Percentiles rank a stretch among this genome's conserved stretches.
Conservation (phyloP, 2,329 filamentous ascomycete genomes). For the Penicillium sp. region DNA sequence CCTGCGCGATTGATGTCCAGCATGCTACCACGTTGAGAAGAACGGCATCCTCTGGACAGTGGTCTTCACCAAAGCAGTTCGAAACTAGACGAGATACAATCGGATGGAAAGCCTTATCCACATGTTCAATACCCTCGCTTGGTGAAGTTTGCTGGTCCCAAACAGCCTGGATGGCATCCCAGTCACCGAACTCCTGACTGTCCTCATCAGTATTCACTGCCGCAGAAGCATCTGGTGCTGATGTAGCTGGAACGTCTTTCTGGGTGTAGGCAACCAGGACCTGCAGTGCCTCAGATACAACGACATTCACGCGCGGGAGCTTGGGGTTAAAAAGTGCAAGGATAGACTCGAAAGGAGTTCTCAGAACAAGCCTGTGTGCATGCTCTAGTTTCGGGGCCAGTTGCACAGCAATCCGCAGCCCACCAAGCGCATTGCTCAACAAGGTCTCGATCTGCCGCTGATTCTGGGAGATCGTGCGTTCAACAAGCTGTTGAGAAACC, state of each 20-base stretch:
- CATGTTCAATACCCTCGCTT: slow-evolving; percentile 30
- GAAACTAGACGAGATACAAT: slow-evolving; percentile 57
- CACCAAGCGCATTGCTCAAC: slow-evolving; percentile 53
- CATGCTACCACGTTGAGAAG: slow-evolving; percentile 54
- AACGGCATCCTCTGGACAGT: slow-evolving; percentile 54
- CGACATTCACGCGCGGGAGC: slow-evolving; percentile 43
- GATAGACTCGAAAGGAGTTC: slow-evolving; percentile 47
- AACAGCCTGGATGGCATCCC: slow-evolving; percentile 53
- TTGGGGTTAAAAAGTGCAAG: slow-evolving; percentile 55
- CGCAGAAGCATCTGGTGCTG: slow-evolving; percentile 19
- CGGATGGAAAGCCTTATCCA: slow-evolving; percentile 49
- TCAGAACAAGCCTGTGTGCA: slow-evolving; percentile 46
- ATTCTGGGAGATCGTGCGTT: slow-evolving; percentile 56
- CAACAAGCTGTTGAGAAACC: slow-evolving; percentile 50
- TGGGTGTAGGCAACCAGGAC: slow-evolving; percentile 46
- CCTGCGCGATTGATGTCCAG: slow-evolving; percentile 54
- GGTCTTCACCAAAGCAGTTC: slow-evolving; percentile 61
- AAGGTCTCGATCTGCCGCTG: slow-evolving; percentile 58
- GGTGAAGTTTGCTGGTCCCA: slow-evolving; percentile 33
- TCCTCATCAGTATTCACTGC: slow-evolving; percentile 52
- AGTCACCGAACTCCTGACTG: slow-evolving; percentile 65
- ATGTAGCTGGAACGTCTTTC: slow-evolving; percentile 29
- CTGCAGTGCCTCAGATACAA: slow-evolving; percentile 53
- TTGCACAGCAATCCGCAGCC: slow-evolving; percentile 52
- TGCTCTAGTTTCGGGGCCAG: slow-evolving; percentile 42